phyloP scores from a whole-genome alignment of 345 rosid species.

The Firmiana major region DNA sequence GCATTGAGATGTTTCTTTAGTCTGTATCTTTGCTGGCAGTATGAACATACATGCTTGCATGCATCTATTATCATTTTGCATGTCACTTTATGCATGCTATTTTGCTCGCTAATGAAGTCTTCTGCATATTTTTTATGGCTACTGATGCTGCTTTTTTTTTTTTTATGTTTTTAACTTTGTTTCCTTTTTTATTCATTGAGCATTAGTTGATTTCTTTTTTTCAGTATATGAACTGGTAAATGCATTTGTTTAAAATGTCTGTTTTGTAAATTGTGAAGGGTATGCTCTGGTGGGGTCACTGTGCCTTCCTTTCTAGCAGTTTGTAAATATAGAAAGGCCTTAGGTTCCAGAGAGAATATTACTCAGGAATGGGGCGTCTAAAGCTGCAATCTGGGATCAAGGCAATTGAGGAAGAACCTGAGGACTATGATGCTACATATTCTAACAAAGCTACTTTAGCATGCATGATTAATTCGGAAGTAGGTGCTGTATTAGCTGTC shows the following conservation, averaged over 20 bases:
- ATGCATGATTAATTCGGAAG: conserved; percentile 82
- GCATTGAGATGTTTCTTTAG: not conserved
- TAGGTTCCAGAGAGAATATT: conserved; percentile 25
- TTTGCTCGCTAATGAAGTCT: too few relatives aligned
- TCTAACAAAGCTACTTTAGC: conserved; percentile 62
- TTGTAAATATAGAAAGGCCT: conserved; percentile 21
- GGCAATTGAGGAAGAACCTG: conserved; percentile 92
- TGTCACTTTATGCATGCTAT: too few relatives aligned
- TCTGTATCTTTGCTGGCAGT: not conserved
- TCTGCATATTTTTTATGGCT: not conserved
- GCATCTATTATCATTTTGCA: not conserved
- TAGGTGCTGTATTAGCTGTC: conserved; percentile 90
- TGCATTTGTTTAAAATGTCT: not conserved
- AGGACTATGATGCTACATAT: conserved; percentile 56
- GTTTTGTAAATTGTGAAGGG: conserved; percentile 21
- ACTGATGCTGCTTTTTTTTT: not conserved
- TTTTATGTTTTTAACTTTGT: not conserved
- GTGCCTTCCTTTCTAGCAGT: conserved; percentile 17
- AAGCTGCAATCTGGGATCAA: conserved; percentile 89
- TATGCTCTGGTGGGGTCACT: conserved; percentile 27
- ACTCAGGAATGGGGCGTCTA: conserved; percentile 72
- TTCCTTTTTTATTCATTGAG: not conserved
- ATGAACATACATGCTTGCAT: not conserved
- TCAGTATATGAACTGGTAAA: not conserved
- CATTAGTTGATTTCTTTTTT: not conserved